Percentiles rank a stretch among this genome's conserved stretches.
These are phyloP conservation scores for Aurantiochytrium sp. DNA, from an alignment of 108 stramenopile species.

Conservation along the genomic window DNA sequence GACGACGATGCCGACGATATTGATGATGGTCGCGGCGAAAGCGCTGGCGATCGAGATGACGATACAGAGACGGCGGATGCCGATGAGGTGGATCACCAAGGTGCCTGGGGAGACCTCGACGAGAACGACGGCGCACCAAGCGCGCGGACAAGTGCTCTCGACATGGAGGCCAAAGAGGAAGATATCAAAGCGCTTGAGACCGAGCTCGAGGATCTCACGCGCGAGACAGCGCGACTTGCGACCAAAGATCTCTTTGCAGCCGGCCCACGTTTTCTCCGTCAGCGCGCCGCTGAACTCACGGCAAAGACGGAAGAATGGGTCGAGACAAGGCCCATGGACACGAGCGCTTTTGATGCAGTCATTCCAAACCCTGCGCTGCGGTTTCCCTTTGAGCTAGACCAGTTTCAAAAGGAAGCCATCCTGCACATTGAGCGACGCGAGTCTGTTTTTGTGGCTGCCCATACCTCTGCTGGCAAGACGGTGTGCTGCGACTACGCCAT, in stretches of 20 bases:
- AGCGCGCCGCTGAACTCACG: not conserved
- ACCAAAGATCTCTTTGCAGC: not conserved
- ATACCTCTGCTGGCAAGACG: slow-evolving; percentile 88
- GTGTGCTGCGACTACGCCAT: slow-evolving; percentile 85
- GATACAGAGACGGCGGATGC: not conserved
- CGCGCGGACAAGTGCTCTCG: not conserved
- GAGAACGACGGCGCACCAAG: not conserved
- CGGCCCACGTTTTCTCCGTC: not conserved
- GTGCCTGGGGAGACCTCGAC: not conserved
- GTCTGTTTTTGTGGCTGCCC: slow-evolving; percentile 82
- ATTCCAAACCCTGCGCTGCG: not conserved
- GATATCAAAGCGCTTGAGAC: not conserved
- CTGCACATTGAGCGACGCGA: slow-evolving; percentile 67
- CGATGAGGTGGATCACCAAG: not conserved
- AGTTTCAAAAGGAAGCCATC: slow-evolving; percentile 85
- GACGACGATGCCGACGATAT: not conserved
- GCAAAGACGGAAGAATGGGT: not conserved
- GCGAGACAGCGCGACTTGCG: not conserved
- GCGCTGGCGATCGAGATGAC: not conserved
- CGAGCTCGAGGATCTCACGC: not conserved
- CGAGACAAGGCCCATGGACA: not conserved
- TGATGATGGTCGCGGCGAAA: not conserved
- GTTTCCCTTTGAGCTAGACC: slow-evolving; percentile 51
- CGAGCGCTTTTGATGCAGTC: not conserved
- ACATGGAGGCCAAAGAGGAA: not conserved